Base-by-base conservation (phyloP, 2,329 filamentous ascomycete species). In the Ascochyta lentis region DNA sequence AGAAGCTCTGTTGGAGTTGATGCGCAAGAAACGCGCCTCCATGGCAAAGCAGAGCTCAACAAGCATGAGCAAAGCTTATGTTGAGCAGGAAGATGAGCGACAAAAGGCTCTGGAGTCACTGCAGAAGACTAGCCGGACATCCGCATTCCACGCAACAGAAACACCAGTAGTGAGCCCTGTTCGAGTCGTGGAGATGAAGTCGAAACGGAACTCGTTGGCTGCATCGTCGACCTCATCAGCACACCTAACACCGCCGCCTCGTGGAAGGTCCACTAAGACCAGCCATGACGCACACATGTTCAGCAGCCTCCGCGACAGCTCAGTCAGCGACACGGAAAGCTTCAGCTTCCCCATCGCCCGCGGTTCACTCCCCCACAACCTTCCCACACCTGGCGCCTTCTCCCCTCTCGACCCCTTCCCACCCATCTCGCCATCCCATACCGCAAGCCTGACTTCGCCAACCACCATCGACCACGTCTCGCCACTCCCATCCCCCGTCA, bases 1-100 rank as follows among this genome's bases (percentile, higher is more conserved):
- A 61, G 80, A 80, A 65, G 77, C 78, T 23, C 63, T 82, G 13
- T 59, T 82, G 33, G 80, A 81, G 50, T 69, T 81, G 67, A 80
- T 82, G 78, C 77, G 80, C 7, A 74, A 76, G 53, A 82, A 81
- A 62, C 75, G 79, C 40, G 78, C 79, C 10, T 76, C 74, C 7
- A 80, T 81, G 79, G 73, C 73, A 24, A 76, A 79, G 59, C 69
- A 75, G 37, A 56, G 54, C 26, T 40, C 23, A 74, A 75, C 45
- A 65, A 46, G 41, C 37, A 41, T 49, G 35, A 45, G 34, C 37
- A 50, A 46, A 68, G 33, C 63, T 71, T 22, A 72, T 71, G 13
- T 26, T n/a, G 54, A 76, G 6, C 74, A 78, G 56, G 63, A 75
- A 33, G 66, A 67, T 33, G 58, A 62, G 34, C 60, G 57, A 55